These are phyloP conservation scores for Scheffersomyces spartinae DNA, from an alignment of 805 yeast genomes.

Conservation along the genomic window DNA sequence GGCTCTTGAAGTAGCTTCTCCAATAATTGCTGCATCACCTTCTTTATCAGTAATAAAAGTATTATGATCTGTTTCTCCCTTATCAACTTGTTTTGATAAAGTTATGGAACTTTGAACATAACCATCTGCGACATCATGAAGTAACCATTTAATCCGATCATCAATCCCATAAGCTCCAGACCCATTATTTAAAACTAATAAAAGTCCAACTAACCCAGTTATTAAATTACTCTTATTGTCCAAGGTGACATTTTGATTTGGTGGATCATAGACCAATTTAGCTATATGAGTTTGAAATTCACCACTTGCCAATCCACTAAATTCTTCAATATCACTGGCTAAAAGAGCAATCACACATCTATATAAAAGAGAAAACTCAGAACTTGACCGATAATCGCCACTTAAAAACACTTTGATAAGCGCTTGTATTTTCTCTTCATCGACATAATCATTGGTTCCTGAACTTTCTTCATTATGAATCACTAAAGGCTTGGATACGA, in stretches of 20 bases:
- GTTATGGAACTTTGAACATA: constrained; percentile 17
- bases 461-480: constrained; percentile 22
- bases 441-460: constrained; percentile 25
- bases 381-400: constrained; percentile 22
- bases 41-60: constrained; percentile 24
- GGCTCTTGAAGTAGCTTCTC: constrained; percentile 19
- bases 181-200: constrained; percentile 35
- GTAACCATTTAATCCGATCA: constrained; percentile 28
- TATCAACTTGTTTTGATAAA: constrained; percentile 18
- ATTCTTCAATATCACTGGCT: constrained; percentile 41
- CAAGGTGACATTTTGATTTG: constrained; percentile 20
- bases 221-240: constrained; percentile 27
- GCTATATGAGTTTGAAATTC: constrained; percentile 18
- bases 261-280: constrained; percentile 21
- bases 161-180: constrained; percentile 40
- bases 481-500: constrained; percentile 29
- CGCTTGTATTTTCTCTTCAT: constrained; percentile 21
- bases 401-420: constrained; percentile 21
- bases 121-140: constrained; percentile 33
- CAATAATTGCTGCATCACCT: constrained; percentile 22
- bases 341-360: constrained; percentile 31
- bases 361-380: constrained; percentile 30
- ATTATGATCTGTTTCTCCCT: constrained; percentile 33
- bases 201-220: constrained; percentile 25
- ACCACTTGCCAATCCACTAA: constrained; percentile 23